phyloP scores from a whole-genome alignment of 208 protist genomes.

The Crithidia bombi region DNA sequence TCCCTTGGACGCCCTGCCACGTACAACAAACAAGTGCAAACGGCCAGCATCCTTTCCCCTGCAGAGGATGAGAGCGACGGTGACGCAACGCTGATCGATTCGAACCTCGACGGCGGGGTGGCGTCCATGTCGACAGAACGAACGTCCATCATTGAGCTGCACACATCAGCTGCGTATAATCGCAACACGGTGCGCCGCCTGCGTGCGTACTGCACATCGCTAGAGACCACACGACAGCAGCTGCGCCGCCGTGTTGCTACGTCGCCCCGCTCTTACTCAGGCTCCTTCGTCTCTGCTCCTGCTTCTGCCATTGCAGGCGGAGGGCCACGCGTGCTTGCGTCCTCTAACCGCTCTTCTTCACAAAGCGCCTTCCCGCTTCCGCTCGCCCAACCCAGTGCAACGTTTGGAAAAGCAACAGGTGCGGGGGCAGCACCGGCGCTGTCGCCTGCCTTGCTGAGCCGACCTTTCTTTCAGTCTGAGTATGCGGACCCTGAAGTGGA shows the following conservation, averaged over 20 bases:
- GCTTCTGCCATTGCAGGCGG: neutral
- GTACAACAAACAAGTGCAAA: conserved; percentile 38
- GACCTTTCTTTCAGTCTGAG: conserved; percentile 37
- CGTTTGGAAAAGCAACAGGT: neutral
- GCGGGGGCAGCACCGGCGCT: neutral
- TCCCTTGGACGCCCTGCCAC: conserved; percentile 14
- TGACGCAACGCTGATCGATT: conserved; percentile 6
- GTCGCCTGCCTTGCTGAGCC: conserved; percentile 7
- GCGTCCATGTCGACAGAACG: conserved; percentile 21
- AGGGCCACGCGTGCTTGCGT: neutral
- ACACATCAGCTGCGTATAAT: conserved; percentile 44
- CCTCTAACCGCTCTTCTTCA: conserved; percentile 15
- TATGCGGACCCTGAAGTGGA: conserved; percentile 50
- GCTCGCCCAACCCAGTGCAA: neutral
- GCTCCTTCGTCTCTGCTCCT: neutral
- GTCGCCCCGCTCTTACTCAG: neutral
- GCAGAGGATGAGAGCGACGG: conserved; percentile 8
- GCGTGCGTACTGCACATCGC: conserved; percentile 34
- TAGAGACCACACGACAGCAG: conserved; percentile 42
- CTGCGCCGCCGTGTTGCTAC: conserved; percentile 20
- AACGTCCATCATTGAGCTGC: conserved; percentile 49
- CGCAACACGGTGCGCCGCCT: conserved; percentile 43
- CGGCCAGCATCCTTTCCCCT: conserved; percentile 24
- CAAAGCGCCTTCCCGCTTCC: conserved; percentile 5
- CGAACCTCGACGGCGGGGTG: neutral